These are phyloP conservation scores for Gracilariopsis chorda DNA, from an alignment of 23 red algal species.

Conservation along the genomic window DNA sequence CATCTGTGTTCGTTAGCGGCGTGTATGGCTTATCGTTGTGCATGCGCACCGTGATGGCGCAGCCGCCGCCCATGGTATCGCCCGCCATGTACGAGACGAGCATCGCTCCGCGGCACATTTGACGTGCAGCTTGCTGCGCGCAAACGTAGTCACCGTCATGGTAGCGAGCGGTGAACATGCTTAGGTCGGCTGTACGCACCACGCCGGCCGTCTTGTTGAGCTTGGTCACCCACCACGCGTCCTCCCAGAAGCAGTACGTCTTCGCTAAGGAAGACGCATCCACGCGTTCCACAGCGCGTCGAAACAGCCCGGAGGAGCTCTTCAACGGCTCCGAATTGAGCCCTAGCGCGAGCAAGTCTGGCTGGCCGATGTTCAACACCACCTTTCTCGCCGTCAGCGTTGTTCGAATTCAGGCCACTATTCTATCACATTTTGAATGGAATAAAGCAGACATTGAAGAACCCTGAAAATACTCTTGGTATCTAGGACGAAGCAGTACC, in stretches of 20 bases:
- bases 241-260: slow-evolving; percentile 58
- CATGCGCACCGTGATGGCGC: not conserved
- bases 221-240: slow-evolving; percentile 48
- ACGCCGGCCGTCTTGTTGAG: not conserved
- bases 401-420: not conserved
- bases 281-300: not conserved
- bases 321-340: slow-evolving; percentile 12
- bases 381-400: not conserved
- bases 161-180: slow-evolving; percentile 13
- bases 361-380: slow-evolving; percentile 38
- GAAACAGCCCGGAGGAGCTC: not conserved
- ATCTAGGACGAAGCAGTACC: too few species aligned
- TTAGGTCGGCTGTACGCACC: not conserved
- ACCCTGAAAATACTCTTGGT: too few species aligned
- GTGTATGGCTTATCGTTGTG: not conserved
- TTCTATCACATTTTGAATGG: not conserved
- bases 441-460: too few species aligned
- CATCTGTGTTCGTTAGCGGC: slow-evolving; percentile 15
- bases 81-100: slow-evolving; percentile 29
- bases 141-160: slow-evolving; percentile 37
- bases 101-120: slow-evolving; percentile 43
- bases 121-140: not conserved
- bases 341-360: slow-evolving; percentile 17
- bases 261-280: not conserved
- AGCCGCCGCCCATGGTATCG: not conserved